Percentiles rank a stretch among this genome's conserved stretches.
Evolutionary conservation across 257 asterid species (phyloP).

Genomic region (Voacanga thouarsii): DNA sequence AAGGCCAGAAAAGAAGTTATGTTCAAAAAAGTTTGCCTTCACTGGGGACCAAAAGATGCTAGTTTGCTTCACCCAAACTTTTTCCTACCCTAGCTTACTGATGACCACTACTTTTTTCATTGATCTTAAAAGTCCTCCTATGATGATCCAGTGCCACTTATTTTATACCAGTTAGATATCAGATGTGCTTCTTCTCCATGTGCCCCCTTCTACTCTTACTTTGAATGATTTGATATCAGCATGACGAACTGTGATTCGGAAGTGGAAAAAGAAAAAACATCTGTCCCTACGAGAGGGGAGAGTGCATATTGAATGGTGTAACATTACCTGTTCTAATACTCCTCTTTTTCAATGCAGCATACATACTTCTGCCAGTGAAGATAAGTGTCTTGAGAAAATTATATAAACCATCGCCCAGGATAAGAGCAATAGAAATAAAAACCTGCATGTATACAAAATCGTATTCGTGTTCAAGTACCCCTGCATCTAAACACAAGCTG

Average conservation of each 20-base stretch:
- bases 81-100: background rate
- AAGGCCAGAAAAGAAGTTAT: background rate
- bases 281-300: background rate
- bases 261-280: too few relatives aligned
- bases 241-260: too few relatives aligned
- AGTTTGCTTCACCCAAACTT: background rate
- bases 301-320: background rate
- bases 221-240: too few relatives aligned
- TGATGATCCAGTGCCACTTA: too few relatives aligned
- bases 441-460: conserved; percentile 46
- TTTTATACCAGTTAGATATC: too few relatives aligned
- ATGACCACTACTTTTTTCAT: too few relatives aligned
- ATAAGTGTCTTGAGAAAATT: conserved; percentile 64
- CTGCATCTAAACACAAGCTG: background rate
- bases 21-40: background rate
- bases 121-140: background rate
- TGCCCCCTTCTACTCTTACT: too few relatives aligned
- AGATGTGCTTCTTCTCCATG: too few relatives aligned
- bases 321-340: conserved; percentile 33
- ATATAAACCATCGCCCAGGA: conserved; percentile 86
- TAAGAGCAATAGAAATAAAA: conserved; percentile 73
- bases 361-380: conserved; percentile 50
- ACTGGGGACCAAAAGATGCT: background rate
- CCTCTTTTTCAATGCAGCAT: conserved; percentile 40
- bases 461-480: background rate